A percentile compares a stretch with the other conserved stretches of the same genome.
phyloP scores from a whole-genome alignment of 148 eudicot genomes.

The Cornus controversa region DNA sequence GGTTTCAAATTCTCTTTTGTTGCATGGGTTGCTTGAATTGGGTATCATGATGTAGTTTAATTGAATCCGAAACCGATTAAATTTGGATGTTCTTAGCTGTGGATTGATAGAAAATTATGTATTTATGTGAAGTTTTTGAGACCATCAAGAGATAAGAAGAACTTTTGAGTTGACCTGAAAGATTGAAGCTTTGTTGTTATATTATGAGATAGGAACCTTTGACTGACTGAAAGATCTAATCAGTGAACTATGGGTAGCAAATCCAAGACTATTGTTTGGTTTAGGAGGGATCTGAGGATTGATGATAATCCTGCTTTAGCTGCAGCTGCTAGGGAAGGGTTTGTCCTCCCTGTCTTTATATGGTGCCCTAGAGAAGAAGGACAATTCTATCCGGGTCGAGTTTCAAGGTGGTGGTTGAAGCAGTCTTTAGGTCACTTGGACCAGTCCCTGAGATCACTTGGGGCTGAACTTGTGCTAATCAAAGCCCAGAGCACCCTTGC shows the following conservation, averaged over 20 bases:
- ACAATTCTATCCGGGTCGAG: slow-evolving; percentile 85
- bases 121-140: neutral
- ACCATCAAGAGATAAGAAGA: neutral
- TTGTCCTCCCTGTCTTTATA: slow-evolving; percentile 68
- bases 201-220: neutral
- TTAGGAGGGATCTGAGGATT: slow-evolving; percentile 92
- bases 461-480: slow-evolving; percentile 62
- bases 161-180: neutral
- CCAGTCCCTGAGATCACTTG: slow-evolving; percentile 77
- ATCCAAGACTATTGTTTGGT: slow-evolving; percentile 80
- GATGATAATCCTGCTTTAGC: slow-evolving; percentile 96
- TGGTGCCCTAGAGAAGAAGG: slow-evolving; percentile 99
- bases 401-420: slow-evolving; percentile 99
- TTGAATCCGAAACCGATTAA: neutral
- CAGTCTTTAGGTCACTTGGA: slow-evolving; percentile 71
- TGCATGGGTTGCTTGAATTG: neutral
- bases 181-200: slow-evolving; percentile 4
- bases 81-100: neutral
- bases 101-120: neutral
- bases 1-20: neutral
- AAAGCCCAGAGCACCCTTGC: slow-evolving; percentile 67
- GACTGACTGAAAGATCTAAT: slow-evolving; percentile 10
- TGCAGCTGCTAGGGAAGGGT: slow-evolving; percentile 87
- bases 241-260: slow-evolving; percentile 42
- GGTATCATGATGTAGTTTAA: neutral